A percentile compares a stretch with the other conserved stretches of the same genome.
These are phyloP conservation scores for Trichoderma breve DNA, from an alignment of 2,329 filamentous ascomycete genomes.

Conservation along the genomic window DNA sequence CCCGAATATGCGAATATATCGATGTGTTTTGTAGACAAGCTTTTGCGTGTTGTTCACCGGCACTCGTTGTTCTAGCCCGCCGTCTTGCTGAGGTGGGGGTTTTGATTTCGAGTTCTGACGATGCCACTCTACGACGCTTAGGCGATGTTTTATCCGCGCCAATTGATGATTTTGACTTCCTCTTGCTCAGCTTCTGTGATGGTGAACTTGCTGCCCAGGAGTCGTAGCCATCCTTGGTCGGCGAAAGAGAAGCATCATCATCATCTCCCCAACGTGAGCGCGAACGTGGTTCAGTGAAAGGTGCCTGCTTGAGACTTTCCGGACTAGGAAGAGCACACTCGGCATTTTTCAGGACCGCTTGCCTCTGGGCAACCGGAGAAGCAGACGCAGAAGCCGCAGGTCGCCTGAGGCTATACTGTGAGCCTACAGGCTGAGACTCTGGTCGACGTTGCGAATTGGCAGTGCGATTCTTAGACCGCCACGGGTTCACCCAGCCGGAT, in stretches of 20 bases:
- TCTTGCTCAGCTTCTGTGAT: neutral
- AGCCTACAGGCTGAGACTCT: neutral
- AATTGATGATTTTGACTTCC: neutral
- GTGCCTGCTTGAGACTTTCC: conserved; percentile 39
- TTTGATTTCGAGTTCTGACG: neutral
- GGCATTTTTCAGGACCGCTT: neutral
- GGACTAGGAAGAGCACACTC: conserved; percentile 44
- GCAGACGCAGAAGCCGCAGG: neutral
- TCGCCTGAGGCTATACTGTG: neutral
- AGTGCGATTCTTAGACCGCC: conserved; percentile 33
- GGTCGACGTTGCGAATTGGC: neutral
- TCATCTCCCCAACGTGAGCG: conserved; percentile 35
- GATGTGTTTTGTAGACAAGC: neutral
- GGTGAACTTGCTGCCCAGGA: conserved; percentile 17
- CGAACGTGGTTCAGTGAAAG: conserved; percentile 29
- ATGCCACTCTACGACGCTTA: neutral
- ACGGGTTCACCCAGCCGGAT: conserved; percentile 36
- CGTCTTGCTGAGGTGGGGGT: conserved; percentile 1
- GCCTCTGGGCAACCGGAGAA: neutral
- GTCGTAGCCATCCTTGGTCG: conserved; percentile 19
- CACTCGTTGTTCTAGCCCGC: neutral
- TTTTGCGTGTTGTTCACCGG: neutral
- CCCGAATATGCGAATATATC: conserved; percentile 12
- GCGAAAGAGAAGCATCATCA: conserved; percentile 24
- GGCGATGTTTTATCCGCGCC: neutral